Conservation (phyloP, 139 green algal genomes). For the Yamagishiella unicocca region DNA sequence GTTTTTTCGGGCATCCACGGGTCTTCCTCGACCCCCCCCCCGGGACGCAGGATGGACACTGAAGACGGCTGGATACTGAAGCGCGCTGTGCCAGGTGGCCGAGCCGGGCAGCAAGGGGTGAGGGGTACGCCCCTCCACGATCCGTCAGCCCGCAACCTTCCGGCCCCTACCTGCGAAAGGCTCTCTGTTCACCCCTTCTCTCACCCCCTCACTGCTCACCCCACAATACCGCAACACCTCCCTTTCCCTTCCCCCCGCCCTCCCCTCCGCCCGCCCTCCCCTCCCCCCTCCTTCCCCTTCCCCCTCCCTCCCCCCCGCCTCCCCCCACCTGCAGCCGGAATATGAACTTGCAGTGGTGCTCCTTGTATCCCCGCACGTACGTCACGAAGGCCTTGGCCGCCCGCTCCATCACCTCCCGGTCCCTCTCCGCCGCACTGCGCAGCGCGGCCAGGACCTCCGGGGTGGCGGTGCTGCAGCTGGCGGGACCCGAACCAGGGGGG, state of each 20-base stretch:
- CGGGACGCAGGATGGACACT: too few species aligned
- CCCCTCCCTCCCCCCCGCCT: background rate
- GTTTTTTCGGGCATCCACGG: too few species aligned
- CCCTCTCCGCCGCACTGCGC: conserved; percentile 65
- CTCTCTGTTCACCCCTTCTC: too few species aligned
- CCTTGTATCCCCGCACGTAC: conserved; percentile 96
- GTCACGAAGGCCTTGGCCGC: conserved; percentile 92
- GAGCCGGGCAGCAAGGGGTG: too few species aligned
- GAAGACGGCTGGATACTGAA: too few species aligned
- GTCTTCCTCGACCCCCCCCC: too few species aligned
- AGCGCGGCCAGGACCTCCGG: conserved; percentile 44
- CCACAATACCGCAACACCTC: background rate
- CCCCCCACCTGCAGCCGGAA: conserved; percentile 83
- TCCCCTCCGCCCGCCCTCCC: background rate
- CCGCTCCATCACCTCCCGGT: conserved; percentile 95
- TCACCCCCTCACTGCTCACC: background rate
- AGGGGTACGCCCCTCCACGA: too few species aligned
- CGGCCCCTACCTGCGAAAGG: too few species aligned
- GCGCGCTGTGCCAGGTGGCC: too few species aligned
- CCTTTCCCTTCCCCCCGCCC: background rate
- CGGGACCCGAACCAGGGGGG: too few species aligned
- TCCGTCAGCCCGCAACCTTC: too few species aligned
- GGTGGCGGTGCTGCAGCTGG: background rate
- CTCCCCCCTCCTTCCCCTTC: background rate
- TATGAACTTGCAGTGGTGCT: conserved; percentile 95